These are phyloP conservation scores for Penicillium herquei DNA, from an alignment of 495 filamentous ascomycete genomes.

Conservation along the genomic window DNA sequence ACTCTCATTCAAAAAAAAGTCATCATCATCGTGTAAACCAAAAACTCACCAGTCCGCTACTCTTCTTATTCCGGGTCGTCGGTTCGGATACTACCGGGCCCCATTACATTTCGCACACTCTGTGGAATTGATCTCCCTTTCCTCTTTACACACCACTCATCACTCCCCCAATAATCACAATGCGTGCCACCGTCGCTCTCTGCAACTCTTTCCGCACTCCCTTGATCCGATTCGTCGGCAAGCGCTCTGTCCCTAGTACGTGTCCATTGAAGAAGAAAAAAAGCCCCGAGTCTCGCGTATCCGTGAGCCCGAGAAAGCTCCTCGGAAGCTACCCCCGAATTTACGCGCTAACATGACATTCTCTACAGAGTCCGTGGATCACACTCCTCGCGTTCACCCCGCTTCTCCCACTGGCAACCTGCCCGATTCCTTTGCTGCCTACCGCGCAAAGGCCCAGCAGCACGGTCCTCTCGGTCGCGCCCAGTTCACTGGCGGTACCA, in stretches of 20 bases:
- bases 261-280: slow-evolving; percentile 11
- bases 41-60: slow-evolving; percentile 3
- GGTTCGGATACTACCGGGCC: slow-evolving; percentile 35
- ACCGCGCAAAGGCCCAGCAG: slow-evolving; percentile 89
- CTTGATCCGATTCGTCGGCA: slow-evolving; percentile 90
- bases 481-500: slow-evolving; percentile 43
- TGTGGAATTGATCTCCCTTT: slow-evolving; percentile 21
- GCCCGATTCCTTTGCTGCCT: slow-evolving; percentile 79
- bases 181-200: slow-evolving; percentile 67
- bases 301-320: neutral
- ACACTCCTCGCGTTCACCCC: slow-evolving; percentile 63
- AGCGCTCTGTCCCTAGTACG: slow-evolving; percentile 78
- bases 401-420: slow-evolving; percentile 60
- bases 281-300: neutral
- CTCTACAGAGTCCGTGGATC: slow-evolving; percentile 64
- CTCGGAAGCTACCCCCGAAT: slow-evolving; percentile 13
- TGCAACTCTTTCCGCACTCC: slow-evolving; percentile 71
- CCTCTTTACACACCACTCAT: slow-evolving; percentile 12
- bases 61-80: slow-evolving; percentile 18
- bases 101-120: slow-evolving; percentile 29
- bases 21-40: neutral
- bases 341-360: neutral
- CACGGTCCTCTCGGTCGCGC: slow-evolving; percentile 74
- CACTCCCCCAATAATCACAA: slow-evolving; percentile 31
- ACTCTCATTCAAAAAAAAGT: neutral